Conservation (phyloP, 1,284 basidiomycete species). For the Schizophyllum commune region DNA sequence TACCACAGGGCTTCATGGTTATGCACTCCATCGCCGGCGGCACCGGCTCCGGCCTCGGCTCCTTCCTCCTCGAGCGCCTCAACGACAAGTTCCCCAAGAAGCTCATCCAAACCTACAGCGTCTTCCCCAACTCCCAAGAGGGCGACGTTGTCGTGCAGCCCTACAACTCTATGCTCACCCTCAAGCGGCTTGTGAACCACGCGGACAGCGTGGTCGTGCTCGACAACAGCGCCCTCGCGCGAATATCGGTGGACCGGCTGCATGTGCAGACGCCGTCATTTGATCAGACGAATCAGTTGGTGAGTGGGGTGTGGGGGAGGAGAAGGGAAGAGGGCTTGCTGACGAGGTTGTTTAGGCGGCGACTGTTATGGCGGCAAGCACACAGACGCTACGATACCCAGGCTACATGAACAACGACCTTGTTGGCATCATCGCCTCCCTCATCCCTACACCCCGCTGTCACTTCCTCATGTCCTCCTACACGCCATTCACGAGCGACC, state of each 20-base stretch:
- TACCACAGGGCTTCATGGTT: constrained; percentile 88
- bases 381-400: constrained; percentile 94
- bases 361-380: constrained; percentile 95
- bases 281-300: constrained; percentile 92
- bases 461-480: constrained; percentile 99
- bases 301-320: constrained; percentile 25
- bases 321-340: neutral
- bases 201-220: constrained; percentile 97
- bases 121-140: constrained; percentile 91
- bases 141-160: constrained; percentile 97
- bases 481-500: constrained; percentile 96
- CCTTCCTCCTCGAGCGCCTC: constrained; percentile 90
- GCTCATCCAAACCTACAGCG: constrained; percentile 98
- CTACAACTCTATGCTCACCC: constrained; percentile 93
- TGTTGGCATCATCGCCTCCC: constrained; percentile 92
- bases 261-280: constrained; percentile 90
- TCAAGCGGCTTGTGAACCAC: constrained; percentile 92
- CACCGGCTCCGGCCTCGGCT: constrained; percentile 96
- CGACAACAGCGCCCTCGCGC: constrained; percentile 90
- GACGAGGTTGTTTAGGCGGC: constrained; percentile 52
- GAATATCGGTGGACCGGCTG: constrained; percentile 88
- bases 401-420: constrained; percentile 99
- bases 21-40: constrained; percentile 99
- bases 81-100: constrained; percentile 99
- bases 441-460: constrained; percentile 97